Conservation (phyloP, 306 rosid genomes). For the Echinosophora koreensis region DNA sequence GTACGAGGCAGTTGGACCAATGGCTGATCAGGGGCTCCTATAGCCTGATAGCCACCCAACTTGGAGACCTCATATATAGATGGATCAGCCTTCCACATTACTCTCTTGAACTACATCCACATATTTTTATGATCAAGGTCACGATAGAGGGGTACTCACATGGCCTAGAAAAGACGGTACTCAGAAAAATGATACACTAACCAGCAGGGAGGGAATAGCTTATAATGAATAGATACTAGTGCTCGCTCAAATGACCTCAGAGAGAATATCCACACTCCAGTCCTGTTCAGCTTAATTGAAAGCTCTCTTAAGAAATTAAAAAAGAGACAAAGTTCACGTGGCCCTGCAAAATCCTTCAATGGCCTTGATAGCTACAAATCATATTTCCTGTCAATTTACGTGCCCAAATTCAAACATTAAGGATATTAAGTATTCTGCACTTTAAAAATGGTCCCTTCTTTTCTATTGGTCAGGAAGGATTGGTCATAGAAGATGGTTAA, state of each 20-base stretch:
- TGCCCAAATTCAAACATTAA: conserved; percentile 20
- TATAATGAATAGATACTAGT: conserved; percentile 30
- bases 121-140: conserved; percentile 43
- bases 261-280: conserved; percentile 30
- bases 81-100: conserved; percentile 43
- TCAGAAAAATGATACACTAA: conserved; percentile 25
- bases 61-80: conserved; percentile 39
- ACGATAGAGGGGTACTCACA: not conserved
- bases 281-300: conserved; percentile 45
- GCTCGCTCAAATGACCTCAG: conserved; percentile 45
- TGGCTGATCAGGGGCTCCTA: conserved; percentile 2
- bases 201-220: conserved; percentile 53
- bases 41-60: conserved; percentile 50
- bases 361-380: conserved; percentile 39
- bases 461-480: conserved; percentile 31
- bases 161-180: conserved; percentile 41
- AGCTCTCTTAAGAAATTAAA: conserved; percentile 29
- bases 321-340: conserved; percentile 52
- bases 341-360: conserved; percentile 33
- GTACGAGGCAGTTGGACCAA: conserved; percentile 35
- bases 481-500: not conserved
- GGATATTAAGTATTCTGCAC: conserved; percentile 23
- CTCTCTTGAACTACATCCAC: conserved; percentile 49
- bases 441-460: conserved; percentile 34
- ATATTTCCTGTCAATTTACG: conserved; percentile 42